These are phyloP conservation scores for Fusarium tanahbumbuense DNA, from an alignment of 2,329 filamentous ascomycete genomes.

Conservation along the genomic window DNA sequence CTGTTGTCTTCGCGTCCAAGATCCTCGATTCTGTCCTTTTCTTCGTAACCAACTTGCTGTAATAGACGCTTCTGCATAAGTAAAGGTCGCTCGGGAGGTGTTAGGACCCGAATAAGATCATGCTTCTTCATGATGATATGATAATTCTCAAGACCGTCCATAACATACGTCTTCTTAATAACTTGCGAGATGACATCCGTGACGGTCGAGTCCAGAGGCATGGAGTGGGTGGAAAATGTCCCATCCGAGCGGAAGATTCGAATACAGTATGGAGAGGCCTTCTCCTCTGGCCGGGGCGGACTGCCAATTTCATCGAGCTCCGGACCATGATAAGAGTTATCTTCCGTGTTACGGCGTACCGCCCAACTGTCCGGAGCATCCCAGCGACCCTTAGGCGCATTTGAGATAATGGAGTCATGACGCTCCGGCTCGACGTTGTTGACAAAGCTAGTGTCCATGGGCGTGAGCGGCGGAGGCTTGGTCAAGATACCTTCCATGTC, in stretches of 20 bases:
- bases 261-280: slow-evolving; percentile 85
- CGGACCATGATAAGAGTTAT: slow-evolving; percentile 65
- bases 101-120: slow-evolving; percentile 84
- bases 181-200: slow-evolving; percentile 89
- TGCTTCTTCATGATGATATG: slow-evolving; percentile 96
- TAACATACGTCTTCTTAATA: slow-evolving; percentile 92
- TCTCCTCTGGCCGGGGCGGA: slow-evolving; percentile 77
- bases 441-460: slow-evolving; percentile 70
- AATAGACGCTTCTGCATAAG: slow-evolving; percentile 91
- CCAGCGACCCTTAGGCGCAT: slow-evolving; percentile 73
- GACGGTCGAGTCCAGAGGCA: slow-evolving; percentile 85
- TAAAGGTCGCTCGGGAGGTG: slow-evolving; percentile 82
- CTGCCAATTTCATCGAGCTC: slow-evolving; percentile 77
- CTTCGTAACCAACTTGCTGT: slow-evolving; percentile 91
- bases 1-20: slow-evolving; percentile 97
- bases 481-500: slow-evolving; percentile 93
- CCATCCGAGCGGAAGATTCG: slow-evolving; percentile 94
- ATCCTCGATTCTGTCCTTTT: slow-evolving; percentile 88
- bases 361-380: slow-evolving; percentile 97
- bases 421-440: slow-evolving; percentile 59
- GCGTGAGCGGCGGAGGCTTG: slow-evolving; percentile 75
- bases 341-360: slow-evolving; percentile 79
- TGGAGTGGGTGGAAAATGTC: slow-evolving; percentile 92
- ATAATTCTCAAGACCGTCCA: slow-evolving; percentile 92
- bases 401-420: slow-evolving; percentile 49